Evolutionary conservation across 1,139 yeast species (phyloP).

Genomic region (Lodderomyces beijingensis): DNA sequence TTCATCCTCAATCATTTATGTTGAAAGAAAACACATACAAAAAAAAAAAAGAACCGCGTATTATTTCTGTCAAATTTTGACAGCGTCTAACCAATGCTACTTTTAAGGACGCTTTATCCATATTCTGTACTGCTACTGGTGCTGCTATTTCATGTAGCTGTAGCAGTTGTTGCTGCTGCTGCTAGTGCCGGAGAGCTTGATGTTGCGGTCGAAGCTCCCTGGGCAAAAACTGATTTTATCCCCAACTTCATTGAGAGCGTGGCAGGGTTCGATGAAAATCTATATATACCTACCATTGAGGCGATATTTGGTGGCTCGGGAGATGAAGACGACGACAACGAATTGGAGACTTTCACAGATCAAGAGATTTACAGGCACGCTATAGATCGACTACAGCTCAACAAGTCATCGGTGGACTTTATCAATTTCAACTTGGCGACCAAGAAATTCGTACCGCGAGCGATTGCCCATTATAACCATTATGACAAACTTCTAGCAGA

Average conservation of each 20-base stretch:
- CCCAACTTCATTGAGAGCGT: slow-evolving; percentile 54
- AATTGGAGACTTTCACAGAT: slow-evolving; percentile 29
- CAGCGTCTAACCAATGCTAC: too few species aligned
- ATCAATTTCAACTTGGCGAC: slow-evolving; percentile 51
- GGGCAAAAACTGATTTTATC: slow-evolving; percentile 24
- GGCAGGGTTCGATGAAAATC: slow-evolving; percentile 43
- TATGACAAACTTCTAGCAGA: slow-evolving; percentile 29
- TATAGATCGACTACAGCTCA: slow-evolving; percentile 22
- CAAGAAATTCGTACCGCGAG: slow-evolving; percentile 54
- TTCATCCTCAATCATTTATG: too few species aligned
- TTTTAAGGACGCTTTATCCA: too few species aligned
- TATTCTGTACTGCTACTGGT: too few species aligned
- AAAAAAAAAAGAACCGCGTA: too few species aligned
- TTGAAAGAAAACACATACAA: too few species aligned
- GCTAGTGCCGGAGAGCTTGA: too few species aligned
- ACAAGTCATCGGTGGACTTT: slow-evolving; percentile 21
- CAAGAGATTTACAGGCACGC: slow-evolving; percentile 34
- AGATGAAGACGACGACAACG: slow-evolving; percentile 19
- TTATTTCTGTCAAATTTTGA: too few species aligned
- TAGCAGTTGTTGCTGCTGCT: too few species aligned
- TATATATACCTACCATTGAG: slow-evolving; percentile 45
- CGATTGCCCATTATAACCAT: slow-evolving; percentile 58
- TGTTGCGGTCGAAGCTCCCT: slow-evolving; percentile 15
- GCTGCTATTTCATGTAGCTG: too few species aligned
- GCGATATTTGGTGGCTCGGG: slow-evolving; percentile 30